Base-by-base conservation (phyloP, 1,139 yeast genomes). In the Debaryomycetaceae sp. region DNA sequence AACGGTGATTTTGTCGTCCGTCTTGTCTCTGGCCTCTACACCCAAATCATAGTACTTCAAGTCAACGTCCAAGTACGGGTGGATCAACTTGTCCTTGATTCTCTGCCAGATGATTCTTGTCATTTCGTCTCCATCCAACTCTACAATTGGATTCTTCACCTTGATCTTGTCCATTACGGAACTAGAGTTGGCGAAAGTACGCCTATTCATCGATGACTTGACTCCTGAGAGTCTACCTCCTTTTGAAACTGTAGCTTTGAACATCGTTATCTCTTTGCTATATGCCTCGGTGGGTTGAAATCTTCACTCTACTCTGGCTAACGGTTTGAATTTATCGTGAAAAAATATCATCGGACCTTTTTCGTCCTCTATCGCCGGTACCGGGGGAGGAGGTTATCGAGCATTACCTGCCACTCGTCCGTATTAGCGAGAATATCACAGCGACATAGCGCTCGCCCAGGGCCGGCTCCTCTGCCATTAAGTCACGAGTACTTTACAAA, bases 81-180 rank as follows among this genome's bases (percentile, higher is more conserved):
- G 63, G 56, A 86, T 79, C 64, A 86, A 75, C 62, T 83, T 77
- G 49, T 81, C 81, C 62, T 84, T 85, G 65, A 86, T 86, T 59
- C 79, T 67, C 49, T 83, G 76, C 95, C 95, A 86, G 66, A 86
- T 86, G 65, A 86, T 85, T 67, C 93, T 77, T 57, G 95, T 86
- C 87, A 84, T 85, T 66, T 86, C 95, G 66, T 86, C 95, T 53
- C 95, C 95, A 58, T 86, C 93, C 75, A 86, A 71, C 62, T 86
- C 95, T 47, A 86, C 95, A 53, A 86, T 76, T 38, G 95, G 93
- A 47, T 75, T 81, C 57, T 75, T 75, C 39, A 86, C 93, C 53
- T 75, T 75, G 59, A 86, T 83, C 65, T 85, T 85, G 49, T 67
- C 66, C 45, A 69, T 56, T n/a, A 53, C 40, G n/a, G 41, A 36